Evolutionary conservation across 768 basidiomycete species (phyloP), one percentile per base, ranked within the genome.

Genomic region (Suillus paluster): DNA sequence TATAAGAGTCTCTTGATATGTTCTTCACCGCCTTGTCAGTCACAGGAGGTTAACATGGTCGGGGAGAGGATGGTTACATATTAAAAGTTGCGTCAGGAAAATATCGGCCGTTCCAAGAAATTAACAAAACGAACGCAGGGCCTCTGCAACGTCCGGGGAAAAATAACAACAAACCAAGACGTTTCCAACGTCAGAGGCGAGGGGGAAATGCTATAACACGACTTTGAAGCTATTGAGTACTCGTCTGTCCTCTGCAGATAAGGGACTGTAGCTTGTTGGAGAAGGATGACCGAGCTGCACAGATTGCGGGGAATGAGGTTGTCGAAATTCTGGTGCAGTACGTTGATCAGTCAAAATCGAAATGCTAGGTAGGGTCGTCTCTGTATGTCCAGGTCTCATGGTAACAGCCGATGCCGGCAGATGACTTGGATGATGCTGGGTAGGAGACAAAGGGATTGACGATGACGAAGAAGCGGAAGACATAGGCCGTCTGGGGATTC

Each of bases 191-290:
- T 7, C 17, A 21, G 17, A 36, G 23, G 36, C 5, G 50, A 30
- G 19, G 19, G 2, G 2, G 41, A 11, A 63, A 65, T 36, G 60
- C 75, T 73, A 87, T 56, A 86, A 71, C 27, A 80, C 79, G 48
- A 87, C 80, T 48, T 83, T 83, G 68, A 88, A 83, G 49, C 83
- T 82, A 64, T 80, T 80, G 58, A 88, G 70, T n/a, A 80, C 84
- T 58, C 85, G 79, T 60, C 80, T 82, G 70, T 88, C 87, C 69
- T 88, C 87, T 50, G 82, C 76, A 11, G 85, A 76, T 38, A 86
- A 54, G 77, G 78, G 64, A 75, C 79, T 36, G 77, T 78, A 74
- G 49, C 65, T 71, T 15, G 63, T 71, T 44, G 71, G 67, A 19
- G 70, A 67, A 53, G 68, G 73, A n/a, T 63, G 65, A 27, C 63